These are phyloP conservation scores for Chaetomiaceae sp. DNA, from an alignment of 2,329 filamentous ascomycete genomes.

Conservation along the genomic window DNA sequence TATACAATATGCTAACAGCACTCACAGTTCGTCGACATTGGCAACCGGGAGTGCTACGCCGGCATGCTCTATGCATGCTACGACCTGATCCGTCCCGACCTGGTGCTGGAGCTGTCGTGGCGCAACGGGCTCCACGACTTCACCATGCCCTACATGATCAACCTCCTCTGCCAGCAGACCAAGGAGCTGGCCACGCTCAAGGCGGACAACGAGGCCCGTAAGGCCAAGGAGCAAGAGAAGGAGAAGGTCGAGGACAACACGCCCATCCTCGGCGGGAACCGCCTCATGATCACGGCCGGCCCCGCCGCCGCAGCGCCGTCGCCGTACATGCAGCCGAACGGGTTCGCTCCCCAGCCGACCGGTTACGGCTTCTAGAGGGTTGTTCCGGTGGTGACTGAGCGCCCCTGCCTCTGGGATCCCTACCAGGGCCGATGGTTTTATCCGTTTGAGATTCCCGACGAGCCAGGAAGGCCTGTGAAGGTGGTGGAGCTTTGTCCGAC, in stretches of 20 bases:
- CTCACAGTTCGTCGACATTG: constrained; percentile 91
- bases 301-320: constrained; percentile 57
- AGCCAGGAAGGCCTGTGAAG: neutral
- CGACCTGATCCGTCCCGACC: constrained; percentile 87
- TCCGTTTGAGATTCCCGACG: constrained; percentile 7
- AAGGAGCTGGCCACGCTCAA: constrained; percentile 79
- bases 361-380: constrained; percentile 60
- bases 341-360: constrained; percentile 83
- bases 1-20: constrained; percentile 31
- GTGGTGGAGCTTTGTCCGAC: constrained; percentile 6
- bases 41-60: constrained; percentile 98
- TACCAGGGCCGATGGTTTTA: constrained; percentile 16
- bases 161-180: constrained; percentile 88
- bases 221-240: constrained; percentile 37
- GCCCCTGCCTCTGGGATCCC: constrained; percentile 23
- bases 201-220: constrained; percentile 79
- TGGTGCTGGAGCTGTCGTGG: constrained; percentile 96
- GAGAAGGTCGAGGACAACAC: constrained; percentile 89
- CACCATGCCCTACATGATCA: constrained; percentile 99
- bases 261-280: constrained; percentile 81
- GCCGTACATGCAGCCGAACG: constrained; percentile 76
- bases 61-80: constrained; percentile 99
- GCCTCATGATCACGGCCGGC: constrained; percentile 94
- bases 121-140: constrained; percentile 91
- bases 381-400: constrained; percentile 25